Evolutionary conservation across 768 basidiomycete genomes (phyloP).

Genomic region (Termitomyces sp.): DNA sequence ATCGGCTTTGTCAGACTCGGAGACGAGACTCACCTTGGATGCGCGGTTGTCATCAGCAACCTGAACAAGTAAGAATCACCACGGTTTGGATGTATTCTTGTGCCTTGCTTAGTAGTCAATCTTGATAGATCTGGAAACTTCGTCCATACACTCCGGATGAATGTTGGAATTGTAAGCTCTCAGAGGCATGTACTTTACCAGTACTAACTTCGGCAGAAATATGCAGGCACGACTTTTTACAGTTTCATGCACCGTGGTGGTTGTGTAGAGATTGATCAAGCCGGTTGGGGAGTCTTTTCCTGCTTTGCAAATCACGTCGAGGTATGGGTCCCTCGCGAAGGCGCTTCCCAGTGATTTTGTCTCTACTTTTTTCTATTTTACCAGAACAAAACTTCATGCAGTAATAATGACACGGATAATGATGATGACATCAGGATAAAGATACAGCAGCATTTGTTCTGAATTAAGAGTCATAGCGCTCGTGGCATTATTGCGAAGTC

Average conservation of each 20-base stretch:
- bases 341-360: not conserved
- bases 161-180: conserved; percentile 52
- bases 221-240: conserved; percentile 35
- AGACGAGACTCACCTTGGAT: conserved; percentile 46
- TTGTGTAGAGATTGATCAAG: conserved; percentile 35
- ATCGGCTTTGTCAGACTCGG: conserved; percentile 77
- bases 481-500: conserved; percentile 3
- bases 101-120: not conserved
- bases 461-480: conserved; percentile 3
- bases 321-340: conserved; percentile 44
- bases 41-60: conserved; percentile 71
- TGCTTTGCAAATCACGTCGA: conserved; percentile 51
- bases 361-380: not conserved
- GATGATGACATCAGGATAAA: not conserved
- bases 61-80: conserved; percentile 28
- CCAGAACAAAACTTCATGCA: not conserved
- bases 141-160: conserved; percentile 54
- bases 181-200: not conserved
- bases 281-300: conserved; percentile 66
- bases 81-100: not conserved
- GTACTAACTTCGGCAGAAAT: conserved; percentile 18
- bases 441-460: conserved; percentile 3
- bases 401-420: not conserved
- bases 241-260: conserved; percentile 44
- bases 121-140: conserved; percentile 23